phyloP scores from a whole-genome alignment of 2,329 filamentous ascomycete genomes.

The Nemania bipapillata region DNA sequence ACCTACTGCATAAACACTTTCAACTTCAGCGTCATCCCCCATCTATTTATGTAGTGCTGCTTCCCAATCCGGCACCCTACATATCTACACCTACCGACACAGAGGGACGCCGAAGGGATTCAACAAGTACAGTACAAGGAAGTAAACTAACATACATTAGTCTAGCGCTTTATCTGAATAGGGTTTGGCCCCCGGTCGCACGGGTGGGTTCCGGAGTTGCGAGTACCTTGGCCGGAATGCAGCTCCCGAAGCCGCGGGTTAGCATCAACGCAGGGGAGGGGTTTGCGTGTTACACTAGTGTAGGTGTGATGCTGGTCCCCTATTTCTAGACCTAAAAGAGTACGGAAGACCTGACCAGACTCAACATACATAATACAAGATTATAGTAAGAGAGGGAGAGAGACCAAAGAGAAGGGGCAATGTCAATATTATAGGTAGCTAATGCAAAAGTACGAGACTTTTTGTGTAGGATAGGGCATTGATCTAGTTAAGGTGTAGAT shows the following conservation, averaged over 20 bases:
- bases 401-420: background rate
- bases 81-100: no score
- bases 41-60: background rate
- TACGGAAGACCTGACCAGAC: no score
- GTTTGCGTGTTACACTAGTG: constrained; percentile 10
- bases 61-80: background rate
- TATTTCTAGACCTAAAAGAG: background rate
- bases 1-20: background rate
- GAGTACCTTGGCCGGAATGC: constrained; percentile 15
- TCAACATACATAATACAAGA: no score
- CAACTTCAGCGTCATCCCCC: background rate
- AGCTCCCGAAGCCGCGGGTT: constrained; percentile 11
- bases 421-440: background rate
- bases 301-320: background rate
- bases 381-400: no score
- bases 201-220: constrained; percentile 11
- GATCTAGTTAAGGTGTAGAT: background rate
- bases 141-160: no score
- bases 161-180: background rate
- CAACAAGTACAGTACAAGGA: no score
- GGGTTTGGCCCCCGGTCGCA: constrained; percentile 14
- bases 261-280: constrained; percentile 25
- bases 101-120: no score
- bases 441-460: background rate
- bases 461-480: no score